Evolutionary conservation across 306 rosid genomes (phyloP).

Genomic region (Neltuma alba): DNA sequence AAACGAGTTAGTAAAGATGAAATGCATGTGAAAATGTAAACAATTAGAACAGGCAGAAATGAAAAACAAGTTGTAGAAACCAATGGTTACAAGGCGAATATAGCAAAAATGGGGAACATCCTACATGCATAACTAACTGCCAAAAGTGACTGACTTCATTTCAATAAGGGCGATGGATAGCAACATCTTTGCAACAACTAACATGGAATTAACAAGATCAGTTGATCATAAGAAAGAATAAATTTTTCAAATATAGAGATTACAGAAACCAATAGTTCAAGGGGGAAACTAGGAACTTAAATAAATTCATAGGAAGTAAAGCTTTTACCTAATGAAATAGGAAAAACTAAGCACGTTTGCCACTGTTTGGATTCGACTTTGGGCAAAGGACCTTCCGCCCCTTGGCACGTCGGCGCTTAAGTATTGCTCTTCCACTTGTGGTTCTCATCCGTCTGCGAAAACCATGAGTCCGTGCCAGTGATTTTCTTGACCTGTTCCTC

Average conservation of each 20-base stretch:
- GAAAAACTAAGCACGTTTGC: slow-evolving; percentile 51
- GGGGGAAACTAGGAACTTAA: slow-evolving; percentile 24
- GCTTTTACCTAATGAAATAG: slow-evolving; percentile 31
- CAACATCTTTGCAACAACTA: slow-evolving; percentile 10
- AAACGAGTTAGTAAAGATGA: neutral
- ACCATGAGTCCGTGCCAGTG: slow-evolving; percentile 88
- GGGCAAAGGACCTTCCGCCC: slow-evolving; percentile 93
- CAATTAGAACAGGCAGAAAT: neutral
- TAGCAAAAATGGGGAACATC: neutral
- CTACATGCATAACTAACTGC: neutral
- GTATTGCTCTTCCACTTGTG: slow-evolving; percentile 73
- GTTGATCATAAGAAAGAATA: neutral
- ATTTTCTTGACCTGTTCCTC: slow-evolving; percentile 88
- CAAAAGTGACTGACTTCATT: neutral
- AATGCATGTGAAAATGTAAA: neutral
- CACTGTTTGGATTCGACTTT: slow-evolving; percentile 75
- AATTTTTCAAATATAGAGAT: slow-evolving; percentile 8
- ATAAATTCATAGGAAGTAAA: slow-evolving; percentile 17
- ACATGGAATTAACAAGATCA: slow-evolving; percentile 25
- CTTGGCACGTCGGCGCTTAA: slow-evolving; percentile 89
- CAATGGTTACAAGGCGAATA: slow-evolving; percentile 8
- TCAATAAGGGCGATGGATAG: slow-evolving; percentile 3
- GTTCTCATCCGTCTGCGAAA: slow-evolving; percentile 90
- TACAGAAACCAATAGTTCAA: slow-evolving; percentile 20
- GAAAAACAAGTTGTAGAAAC: neutral